Evolutionary conservation across 352 stramenopile species (phyloP), one percentile per base, ranked within the genome.

Genomic region (Hyaloperonospora arabidopsidis): DNA sequence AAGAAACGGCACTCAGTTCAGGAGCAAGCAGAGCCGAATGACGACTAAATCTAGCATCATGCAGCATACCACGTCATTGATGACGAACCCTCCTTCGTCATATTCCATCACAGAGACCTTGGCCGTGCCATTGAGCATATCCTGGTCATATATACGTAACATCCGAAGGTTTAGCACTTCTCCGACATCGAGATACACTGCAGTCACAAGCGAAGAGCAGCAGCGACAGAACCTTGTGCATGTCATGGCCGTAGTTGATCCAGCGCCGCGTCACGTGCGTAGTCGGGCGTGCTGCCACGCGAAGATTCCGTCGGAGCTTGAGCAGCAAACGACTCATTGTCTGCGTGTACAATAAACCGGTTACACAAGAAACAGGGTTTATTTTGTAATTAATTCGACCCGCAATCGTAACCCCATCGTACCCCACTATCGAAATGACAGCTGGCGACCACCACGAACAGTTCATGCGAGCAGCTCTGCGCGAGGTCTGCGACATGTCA

Each of bases 171-270:
- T 12, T 43, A 44, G 17, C 38, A 10, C 52, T 23, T 60, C 45
- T 48, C 23, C 25, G 29, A 44, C 21, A 18, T 3, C n/a, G n/a
- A n/a, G n/a, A n/a, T n/a, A 35, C 35, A 21, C 17, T 23, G 15
- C 15, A 53, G 4, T 21, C 17, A 29, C 17, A 44, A 2, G 18
- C 18, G 11, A 15, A 55, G 6, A 18, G n/a, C 8, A 44, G n/a
- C 15, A 22, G 15, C n/a, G 11, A 44, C 19, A 5, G 10, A 28
- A 82, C 75, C 63, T 86, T 80, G 63, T 93, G 83, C 69, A 93
- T 75, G 59, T 93, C 83, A 49, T 93, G 83, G 5, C 83, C 83
- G 45, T 93, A 93, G 67, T 89, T 87, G 50, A 93, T 87, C 54
- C 61, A 67, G 1, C 78, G 74, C 34, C 63, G 59, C 52, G 66